Conservation (phyloP, 2,329 filamentous ascomycete species). For the Pseudogymnoascus sp. region DNA sequence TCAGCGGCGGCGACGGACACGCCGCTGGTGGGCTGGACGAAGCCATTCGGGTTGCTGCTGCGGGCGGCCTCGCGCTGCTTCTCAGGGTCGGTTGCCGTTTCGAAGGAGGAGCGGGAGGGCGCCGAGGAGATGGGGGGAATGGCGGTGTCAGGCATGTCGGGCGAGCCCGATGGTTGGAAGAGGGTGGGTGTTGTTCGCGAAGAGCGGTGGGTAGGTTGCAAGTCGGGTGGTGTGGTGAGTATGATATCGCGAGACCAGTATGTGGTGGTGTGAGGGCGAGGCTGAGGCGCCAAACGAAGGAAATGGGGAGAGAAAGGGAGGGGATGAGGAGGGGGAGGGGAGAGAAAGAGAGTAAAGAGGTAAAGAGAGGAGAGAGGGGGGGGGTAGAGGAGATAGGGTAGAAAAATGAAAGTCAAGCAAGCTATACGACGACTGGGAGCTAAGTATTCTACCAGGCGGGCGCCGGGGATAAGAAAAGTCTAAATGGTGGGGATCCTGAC, state of each 20-base stretch:
- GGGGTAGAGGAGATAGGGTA: not conserved
- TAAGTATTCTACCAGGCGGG: constrained; percentile 1
- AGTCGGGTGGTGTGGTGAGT: not conserved
- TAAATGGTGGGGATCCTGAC: constrained; percentile 6
- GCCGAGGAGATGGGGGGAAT: not conserved
- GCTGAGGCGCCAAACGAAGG: not conserved
- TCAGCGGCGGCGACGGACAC: constrained; percentile 61
- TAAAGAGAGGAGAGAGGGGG: not conserved
- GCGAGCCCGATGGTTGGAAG: not conserved
- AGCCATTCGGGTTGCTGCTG: constrained; percentile 41
- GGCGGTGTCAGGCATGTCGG: not conserved
- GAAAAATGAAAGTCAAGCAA: not conserved
- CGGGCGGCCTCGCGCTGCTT: constrained; percentile 31
- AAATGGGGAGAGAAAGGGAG: not conserved
- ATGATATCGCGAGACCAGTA: not conserved
- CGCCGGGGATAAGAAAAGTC: constrained; percentile 2
- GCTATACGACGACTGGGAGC: not conserved
- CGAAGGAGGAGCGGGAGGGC: not conserved
- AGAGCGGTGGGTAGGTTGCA: not conserved
- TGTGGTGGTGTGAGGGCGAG: not conserved
- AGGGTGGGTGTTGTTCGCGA: not conserved
- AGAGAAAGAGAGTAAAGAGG: not conserved
- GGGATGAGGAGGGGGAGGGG: not conserved
- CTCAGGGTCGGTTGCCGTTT: not conserved
- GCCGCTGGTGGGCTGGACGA: constrained; percentile 33